phyloP scores from a whole-genome alignment of 441 rosid species.

The Cnidoscolus chayamansa region DNA sequence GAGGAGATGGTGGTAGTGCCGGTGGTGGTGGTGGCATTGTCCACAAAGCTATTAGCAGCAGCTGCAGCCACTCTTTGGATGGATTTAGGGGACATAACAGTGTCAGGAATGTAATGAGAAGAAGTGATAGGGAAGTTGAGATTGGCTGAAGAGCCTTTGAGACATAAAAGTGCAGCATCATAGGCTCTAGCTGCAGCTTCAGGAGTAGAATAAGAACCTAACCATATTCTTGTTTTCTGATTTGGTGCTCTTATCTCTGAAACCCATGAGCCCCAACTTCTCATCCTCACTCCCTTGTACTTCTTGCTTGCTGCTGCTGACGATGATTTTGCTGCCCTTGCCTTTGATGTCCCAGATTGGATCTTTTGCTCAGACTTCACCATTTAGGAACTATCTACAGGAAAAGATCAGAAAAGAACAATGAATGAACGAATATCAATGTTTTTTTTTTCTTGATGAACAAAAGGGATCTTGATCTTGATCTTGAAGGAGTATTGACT shows the following conservation, averaged over 20 bases:
- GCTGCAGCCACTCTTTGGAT: slow-evolving; percentile 87
- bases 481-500: neutral
- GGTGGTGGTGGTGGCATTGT: slow-evolving; percentile 28
- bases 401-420: neutral
- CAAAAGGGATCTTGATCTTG: slow-evolving; percentile 6
- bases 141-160: slow-evolving; percentile 78
- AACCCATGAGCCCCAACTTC: slow-evolving; percentile 99
- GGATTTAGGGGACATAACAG: slow-evolving; percentile 73
- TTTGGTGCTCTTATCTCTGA: slow-evolving; percentile 95
- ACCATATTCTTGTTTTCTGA: slow-evolving; percentile 90
- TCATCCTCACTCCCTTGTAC: slow-evolving; percentile 94
- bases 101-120: slow-evolving; percentile 39
- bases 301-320: slow-evolving; percentile 48
- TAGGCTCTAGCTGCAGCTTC: slow-evolving; percentile 98
- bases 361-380: slow-evolving; percentile 55
- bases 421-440: neutral
- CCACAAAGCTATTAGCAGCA: slow-evolving; percentile 46
- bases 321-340: slow-evolving; percentile 25
- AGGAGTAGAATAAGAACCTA: slow-evolving; percentile 89
- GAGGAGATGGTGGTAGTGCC: slow-evolving; percentile 24
- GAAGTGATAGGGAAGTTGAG: slow-evolving; percentile 70
- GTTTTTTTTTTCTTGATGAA: neutral
- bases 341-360: slow-evolving; percentile 28
- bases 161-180: slow-evolving; percentile 89
- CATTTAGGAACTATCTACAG: slow-evolving; percentile 20